Evolutionary conservation across 345 rosid species (phyloP).

Genomic region (Noccaea bulbosa): DNA sequence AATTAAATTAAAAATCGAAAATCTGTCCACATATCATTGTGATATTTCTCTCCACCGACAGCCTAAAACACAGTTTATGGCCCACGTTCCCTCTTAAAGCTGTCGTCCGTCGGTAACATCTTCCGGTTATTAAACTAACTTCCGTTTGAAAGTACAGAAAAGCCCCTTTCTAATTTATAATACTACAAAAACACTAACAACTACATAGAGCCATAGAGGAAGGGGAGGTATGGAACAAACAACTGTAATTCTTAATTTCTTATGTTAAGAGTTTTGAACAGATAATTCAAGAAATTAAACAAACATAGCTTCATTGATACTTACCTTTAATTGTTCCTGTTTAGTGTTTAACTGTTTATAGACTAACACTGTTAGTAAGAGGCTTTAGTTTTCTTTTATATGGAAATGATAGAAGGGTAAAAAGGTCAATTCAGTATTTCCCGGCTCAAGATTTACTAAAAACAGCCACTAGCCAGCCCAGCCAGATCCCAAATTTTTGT

Average conservation of each 20-base stretch:
- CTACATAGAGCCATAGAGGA: no score
- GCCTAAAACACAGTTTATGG: conserved; percentile 24
- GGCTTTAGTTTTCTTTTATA: not conserved
- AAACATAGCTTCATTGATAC: not conserved
- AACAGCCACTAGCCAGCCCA: conserved; percentile 42
- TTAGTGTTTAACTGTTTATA: no score
- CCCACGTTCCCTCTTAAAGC: conserved; percentile 45
- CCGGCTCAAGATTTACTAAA: conserved; percentile 10
- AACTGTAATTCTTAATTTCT: no score
- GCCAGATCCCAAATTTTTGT: conserved; percentile 40
- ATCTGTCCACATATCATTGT: not conserved
- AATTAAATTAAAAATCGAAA: not conserved
- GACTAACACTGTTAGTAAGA: no score
- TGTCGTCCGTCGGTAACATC: conserved; percentile 37
- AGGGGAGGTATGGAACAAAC: no score
- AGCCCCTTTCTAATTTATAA: conserved; percentile 14
- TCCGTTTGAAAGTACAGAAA: conserved; percentile 1
- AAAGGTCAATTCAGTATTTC: conserved; percentile 1
- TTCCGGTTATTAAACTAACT: conserved; percentile 34
- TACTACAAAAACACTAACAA: not conserved
- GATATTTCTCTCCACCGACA: conserved; percentile 40
- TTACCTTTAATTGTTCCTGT: not conserved
- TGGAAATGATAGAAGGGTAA: conserved; percentile 31
- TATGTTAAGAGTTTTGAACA: not conserved
- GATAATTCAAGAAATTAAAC: not conserved